Evolutionary conservation across 2,329 filamentous ascomycete genomes (phyloP).

Genomic region (Lecanoromycetidae sp.): DNA sequence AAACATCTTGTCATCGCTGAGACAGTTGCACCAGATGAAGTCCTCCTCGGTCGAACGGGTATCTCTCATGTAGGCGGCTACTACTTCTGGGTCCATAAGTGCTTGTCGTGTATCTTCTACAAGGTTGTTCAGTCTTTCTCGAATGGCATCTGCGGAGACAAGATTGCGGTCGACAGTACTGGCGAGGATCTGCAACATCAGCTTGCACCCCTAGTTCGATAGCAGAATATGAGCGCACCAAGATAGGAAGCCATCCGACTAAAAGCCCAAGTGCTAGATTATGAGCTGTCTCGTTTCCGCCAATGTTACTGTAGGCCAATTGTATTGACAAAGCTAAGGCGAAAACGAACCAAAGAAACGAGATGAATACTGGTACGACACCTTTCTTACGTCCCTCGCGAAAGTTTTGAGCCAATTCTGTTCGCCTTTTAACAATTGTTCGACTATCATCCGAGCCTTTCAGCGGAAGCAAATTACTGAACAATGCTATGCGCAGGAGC

Average conservation of each 20-base stretch:
- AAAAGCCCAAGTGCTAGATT: conserved; percentile 34
- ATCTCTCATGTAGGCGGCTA: conserved; percentile 4
- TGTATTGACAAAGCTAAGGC: conserved; percentile 23
- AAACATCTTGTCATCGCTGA: conserved; percentile 21
- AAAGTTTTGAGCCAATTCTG: conserved; percentile 29
- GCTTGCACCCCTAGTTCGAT: conserved; percentile 21
- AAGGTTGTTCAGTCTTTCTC: conserved; percentile 29
- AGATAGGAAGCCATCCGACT: conserved; percentile 35
- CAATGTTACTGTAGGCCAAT: conserved; percentile 24
- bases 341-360: conserved; percentile 32
- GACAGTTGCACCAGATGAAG: conserved; percentile 8
- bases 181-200: conserved; percentile 34
- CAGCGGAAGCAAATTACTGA: conserved; percentile 29
- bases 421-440: conserved; percentile 25
- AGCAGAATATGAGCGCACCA: conserved; percentile 19
- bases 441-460: conserved; percentile 19
- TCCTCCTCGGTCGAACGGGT: conserved; percentile 6
- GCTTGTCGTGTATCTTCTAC: conserved; percentile 23
- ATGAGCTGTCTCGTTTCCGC: conserved; percentile 32
- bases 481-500: conserved; percentile 30
- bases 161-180: conserved; percentile 38
- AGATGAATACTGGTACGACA: conserved; percentile 28
- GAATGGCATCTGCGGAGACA: conserved; percentile 30
- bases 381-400: conserved; percentile 31
- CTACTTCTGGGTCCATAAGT: conserved; percentile 9